Conservation (phyloP, 306 rosid species). For the Prosopis cineraria region DNA sequence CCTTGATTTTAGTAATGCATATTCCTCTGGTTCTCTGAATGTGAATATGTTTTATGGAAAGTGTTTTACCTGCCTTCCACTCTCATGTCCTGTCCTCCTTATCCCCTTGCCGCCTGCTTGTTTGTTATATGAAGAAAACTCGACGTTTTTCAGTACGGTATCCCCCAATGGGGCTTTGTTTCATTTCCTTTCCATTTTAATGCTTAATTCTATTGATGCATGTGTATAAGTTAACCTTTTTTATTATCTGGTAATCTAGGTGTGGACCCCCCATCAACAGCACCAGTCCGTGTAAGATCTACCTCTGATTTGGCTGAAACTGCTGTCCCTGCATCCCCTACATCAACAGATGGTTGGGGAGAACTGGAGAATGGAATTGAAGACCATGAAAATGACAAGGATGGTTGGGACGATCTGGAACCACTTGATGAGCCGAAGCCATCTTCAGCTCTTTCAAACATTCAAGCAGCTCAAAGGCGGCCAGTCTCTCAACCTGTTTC, state of each 20-base stretch:
- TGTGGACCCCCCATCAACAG: conserved; percentile 63
- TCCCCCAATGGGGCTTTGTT: conserved; percentile 24
- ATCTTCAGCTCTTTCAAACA: conserved; percentile 72
- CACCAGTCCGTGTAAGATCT: conserved; percentile 58
- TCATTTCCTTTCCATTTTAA: conserved; percentile 7
- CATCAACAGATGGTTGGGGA: conserved; percentile 99
- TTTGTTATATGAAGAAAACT: background rate
- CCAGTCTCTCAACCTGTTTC: conserved; percentile 70
- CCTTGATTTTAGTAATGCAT: conserved; percentile 20
- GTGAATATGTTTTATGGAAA: background rate
- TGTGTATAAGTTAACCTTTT: conserved; percentile 23
- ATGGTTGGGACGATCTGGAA: conserved; percentile 95
- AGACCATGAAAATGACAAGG: conserved; percentile 74
- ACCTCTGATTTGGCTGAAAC: conserved; percentile 70
- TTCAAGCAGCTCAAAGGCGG: conserved; percentile 96
- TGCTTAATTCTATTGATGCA: background rate
- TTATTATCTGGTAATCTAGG: conserved; percentile 47
- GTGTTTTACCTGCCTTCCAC: background rate
- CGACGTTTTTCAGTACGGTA: background rate
- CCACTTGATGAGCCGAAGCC: conserved; percentile 83
- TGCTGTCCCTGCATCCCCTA: conserved; percentile 74
- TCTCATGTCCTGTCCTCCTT: background rate
- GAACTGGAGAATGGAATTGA: conserved; percentile 90
- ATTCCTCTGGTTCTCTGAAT: conserved; percentile 19
- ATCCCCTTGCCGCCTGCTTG: conserved; percentile 1